Base-by-base conservation (phyloP, 768 basidiomycete species). In the Crepidotus variabilis region DNA sequence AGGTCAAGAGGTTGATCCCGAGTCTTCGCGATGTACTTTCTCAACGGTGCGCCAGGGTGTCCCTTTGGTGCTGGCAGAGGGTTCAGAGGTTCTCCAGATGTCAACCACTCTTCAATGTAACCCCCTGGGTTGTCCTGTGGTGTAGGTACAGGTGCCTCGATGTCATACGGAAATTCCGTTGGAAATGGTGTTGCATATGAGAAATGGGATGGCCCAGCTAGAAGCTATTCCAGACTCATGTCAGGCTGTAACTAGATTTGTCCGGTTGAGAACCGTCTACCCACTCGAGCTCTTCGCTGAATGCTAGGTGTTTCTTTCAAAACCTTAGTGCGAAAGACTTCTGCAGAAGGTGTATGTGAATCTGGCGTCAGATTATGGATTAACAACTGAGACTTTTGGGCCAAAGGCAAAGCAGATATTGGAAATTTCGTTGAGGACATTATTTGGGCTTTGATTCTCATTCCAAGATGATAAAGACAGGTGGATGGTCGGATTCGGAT, bases 141-240 rank as follows among this genome's bases (percentile, higher is more conserved):
- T 21, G 10, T 34, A 1, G 69, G 72, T 16, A 78, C 75, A n/a
- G 80, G 82, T 0, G 81, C 75, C 50, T 78, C 73, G 22, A 96
- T 84, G 32, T 84, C 75, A 69, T 88, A 93, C 0, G 95, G 96
- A 70, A 97, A 98, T 2, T 86, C 73, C 0, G 89, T 58, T 8
- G 93, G 92, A 60, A 92, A 80, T 0, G 96, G 95, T 2, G 90
- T 79, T 54, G 92, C 86, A 66, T 86, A 85, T n/a, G 88, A 81
- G 71, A 85, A 94, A 68, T 94, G 92, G 3, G 81, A 80, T 39
- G 78, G 67, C 0, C 75, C 66, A 0, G 79, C 70, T 16, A 89
- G 72, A 1, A 90, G 73, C 57, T 74, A 56, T 48, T 18, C 22
- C 36, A 22, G 33, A 16, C 7, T 50, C 8, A 32, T 52, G 24